Evolutionary conservation across 2,329 filamentous ascomycete species (phyloP), one percentile per base, ranked within the genome.

Genomic region (Emergomyces orientalis): DNA sequence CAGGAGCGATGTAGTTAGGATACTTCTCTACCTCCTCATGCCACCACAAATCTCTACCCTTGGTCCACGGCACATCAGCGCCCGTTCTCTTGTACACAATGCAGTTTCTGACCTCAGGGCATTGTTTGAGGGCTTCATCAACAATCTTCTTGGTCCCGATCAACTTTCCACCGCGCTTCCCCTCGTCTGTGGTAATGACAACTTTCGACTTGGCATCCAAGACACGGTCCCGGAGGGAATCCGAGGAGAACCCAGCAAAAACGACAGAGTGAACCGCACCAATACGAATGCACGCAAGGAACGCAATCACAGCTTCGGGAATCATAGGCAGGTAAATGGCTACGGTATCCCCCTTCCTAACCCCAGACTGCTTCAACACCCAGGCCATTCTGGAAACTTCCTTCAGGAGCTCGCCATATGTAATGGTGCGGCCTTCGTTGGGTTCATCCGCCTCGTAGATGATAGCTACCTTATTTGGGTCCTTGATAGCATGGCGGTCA

Each of bases 111-210:
- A 99, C 89, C 70, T 90, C 88, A 22, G 93, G 93, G 78, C 93
- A 97, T 78, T 96, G 91, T 82, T 94, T 96, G 65, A 99, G 84
- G 45, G 93, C 93, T 74, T 97, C 94, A 73, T 99, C 94, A 69
- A 97, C 94, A 74, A 99, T 97, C 82, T 96, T 96, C 86, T 99
- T 97, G 71, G 93, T 97, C 72, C 90, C 90, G 74, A 99, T 97
- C 71, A 95, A 78, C 83, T 97, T 99, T 75, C 94, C 94, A 71
- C 94, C 94, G 71, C 94, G 91, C 84, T 95, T 96, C 73, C 94
- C 94, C 83, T 99, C 94, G 75, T 99, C 94, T 1, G 91, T 89
- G 64, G 94, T 99, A 74, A 99, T 97, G 78, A 97, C 88, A 61
- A 97, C 90, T 80, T 89, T 96, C 76, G 88, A 93, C 69, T 90